A percentile compares a stretch with the other conserved stretches of the same genome.
Evolutionary conservation across 179 eudicot genomes (phyloP).

Genomic region (Sideroxylon spinosum): DNA sequence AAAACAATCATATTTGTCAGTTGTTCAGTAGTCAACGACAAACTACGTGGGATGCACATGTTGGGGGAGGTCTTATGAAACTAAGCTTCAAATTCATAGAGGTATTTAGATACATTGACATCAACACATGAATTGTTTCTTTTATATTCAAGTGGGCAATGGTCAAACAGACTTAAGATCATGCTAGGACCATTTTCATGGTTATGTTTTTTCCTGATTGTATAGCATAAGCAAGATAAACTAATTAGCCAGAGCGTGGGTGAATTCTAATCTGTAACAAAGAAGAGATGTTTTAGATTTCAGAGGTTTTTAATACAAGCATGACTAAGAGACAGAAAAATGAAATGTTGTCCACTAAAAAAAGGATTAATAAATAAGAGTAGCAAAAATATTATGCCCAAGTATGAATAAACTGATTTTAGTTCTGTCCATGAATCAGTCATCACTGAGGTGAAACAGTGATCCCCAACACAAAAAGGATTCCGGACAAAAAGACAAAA

Average conservation of each 20-base stretch:
- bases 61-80: background rate
- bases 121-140: background rate
- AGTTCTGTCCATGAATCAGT: background rate
- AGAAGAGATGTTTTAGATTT: background rate
- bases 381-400: background rate
- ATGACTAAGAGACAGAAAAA: background rate
- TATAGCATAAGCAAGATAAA: background rate
- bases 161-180: background rate
- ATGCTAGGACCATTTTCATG: background rate
- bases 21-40: background rate
- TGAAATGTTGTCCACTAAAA: background rate
- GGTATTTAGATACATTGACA: background rate
- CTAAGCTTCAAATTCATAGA: background rate
- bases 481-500: background rate
- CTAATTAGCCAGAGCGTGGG: conserved; percentile 4
- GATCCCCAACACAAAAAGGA: background rate
- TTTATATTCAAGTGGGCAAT: background rate
- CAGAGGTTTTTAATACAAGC: conserved; percentile 8
- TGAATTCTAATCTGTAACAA: background rate
- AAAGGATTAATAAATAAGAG: background rate
- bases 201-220: background rate
- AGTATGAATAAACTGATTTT: background rate
- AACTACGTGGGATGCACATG: background rate
- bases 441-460: background rate
- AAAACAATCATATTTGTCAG: background rate